A percentile compares a stretch with the other conserved stretches of the same genome.
Evolutionary conservation across 495 filamentous ascomycete species (phyloP).

Genomic region (Articulospora tetracladia): DNA sequence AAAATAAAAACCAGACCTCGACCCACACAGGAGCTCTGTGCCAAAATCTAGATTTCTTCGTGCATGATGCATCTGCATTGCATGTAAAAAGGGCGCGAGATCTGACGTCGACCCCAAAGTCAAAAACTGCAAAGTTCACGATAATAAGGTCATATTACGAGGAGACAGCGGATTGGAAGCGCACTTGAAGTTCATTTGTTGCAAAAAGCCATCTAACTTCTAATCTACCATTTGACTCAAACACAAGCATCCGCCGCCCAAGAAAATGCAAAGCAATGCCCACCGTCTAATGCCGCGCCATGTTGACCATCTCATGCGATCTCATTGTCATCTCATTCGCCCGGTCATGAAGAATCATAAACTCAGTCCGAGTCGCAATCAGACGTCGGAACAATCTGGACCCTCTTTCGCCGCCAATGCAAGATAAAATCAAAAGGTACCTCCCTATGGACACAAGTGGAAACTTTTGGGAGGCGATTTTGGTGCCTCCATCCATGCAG

Average conservation of each 20-base stretch:
- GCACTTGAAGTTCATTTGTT: neutral
- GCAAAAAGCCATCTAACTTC: neutral
- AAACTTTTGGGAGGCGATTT: slow-evolving; percentile 2
- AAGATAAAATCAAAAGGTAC: neutral
- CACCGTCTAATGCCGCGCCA: slow-evolving; percentile 8
- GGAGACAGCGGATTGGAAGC: neutral
- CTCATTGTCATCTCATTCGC: neutral
- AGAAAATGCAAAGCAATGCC: slow-evolving; percentile 1
- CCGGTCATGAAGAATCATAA: slow-evolving; percentile 4
- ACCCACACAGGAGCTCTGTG: no score
- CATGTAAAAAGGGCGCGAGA: no score
- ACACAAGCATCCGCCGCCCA: neutral
- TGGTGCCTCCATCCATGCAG: neutral
- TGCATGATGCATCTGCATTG: no score
- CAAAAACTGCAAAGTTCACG: no score
- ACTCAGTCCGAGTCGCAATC: neutral
- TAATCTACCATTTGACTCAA: neutral
- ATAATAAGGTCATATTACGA: no score
- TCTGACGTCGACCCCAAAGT: no score
- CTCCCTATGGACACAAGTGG: neutral
- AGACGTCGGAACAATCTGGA: slow-evolving; percentile 1
- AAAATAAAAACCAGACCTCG: no score
- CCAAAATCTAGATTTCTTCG: no score
- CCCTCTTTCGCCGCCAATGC: slow-evolving; percentile 8
- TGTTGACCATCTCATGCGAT: neutral